These are phyloP conservation scores for Phaeophleospora eucalypticola DNA, from an alignment of 2,329 filamentous ascomycete species.

Conservation along the genomic window DNA sequence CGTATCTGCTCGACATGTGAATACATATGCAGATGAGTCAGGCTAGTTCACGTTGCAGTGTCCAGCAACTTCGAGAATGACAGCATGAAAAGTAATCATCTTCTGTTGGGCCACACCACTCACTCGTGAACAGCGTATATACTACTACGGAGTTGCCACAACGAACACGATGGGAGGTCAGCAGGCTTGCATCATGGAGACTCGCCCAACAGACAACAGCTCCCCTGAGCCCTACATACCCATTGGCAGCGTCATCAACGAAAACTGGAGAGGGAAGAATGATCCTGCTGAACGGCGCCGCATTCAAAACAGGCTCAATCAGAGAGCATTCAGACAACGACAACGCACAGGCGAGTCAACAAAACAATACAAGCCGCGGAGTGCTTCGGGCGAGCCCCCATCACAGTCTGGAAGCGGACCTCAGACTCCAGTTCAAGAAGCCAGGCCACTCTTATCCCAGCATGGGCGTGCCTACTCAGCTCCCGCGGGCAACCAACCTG, in stretches of 20 bases:
- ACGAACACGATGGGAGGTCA: conserved; percentile 3
- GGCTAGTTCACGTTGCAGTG: too few relatives aligned
- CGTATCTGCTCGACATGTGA: too few relatives aligned
- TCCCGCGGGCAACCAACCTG: not conserved
- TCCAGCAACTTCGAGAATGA: conserved; percentile 8
- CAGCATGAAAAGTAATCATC: conserved; percentile 9
- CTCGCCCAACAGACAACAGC: conserved; percentile 4
- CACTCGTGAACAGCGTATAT: conserved; percentile 1
- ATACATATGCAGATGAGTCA: too few relatives aligned
- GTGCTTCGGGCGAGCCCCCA: conserved; percentile 8
- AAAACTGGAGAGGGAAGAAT: conserved; percentile 32
- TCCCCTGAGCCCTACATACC: conserved; percentile 8
- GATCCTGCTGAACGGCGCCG: conserved; percentile 29
- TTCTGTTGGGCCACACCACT: conserved; percentile 5
- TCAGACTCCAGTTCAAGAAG: too few relatives aligned
- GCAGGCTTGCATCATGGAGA: conserved; percentile 6
- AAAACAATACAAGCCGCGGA: conserved; percentile 22
- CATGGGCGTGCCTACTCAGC: conserved; percentile 1
- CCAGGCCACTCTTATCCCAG: too few relatives aligned
- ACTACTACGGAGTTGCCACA: conserved; percentile 9
- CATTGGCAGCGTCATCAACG: conserved; percentile 19
- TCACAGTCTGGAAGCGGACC: conserved; percentile 11
- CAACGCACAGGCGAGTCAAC: conserved; percentile 27
- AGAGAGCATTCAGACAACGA: conserved; percentile 31
- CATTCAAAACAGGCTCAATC: conserved; percentile 32